Evolutionary conservation across 805 yeast genomes (phyloP), one percentile per base, ranked within the genome.

Genomic region (Nakazawaea holstii): DNA sequence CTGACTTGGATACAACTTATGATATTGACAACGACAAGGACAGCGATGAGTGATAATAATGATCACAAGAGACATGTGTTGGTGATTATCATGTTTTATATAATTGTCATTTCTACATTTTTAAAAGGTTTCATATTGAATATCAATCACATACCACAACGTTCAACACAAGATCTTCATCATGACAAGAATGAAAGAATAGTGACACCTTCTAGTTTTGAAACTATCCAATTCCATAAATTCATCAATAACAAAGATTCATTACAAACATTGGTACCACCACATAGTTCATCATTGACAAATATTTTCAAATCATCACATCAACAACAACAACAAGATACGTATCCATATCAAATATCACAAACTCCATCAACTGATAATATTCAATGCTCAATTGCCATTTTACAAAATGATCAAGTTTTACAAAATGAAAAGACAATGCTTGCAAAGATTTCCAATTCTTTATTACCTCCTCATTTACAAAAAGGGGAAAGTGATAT

Each of bases 401-500:
- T 6, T 3, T 40, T 32, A 35, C 39, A 35, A 13, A 36, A 35
- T n/a, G 39, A 41, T n/a, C 35, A 43, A 15, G 15, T 30, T 6
- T 15, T 48, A 13, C 43, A 17, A n/a, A 38, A 39, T 17, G 52
- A 49, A 29, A 49, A 46, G 33, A 14, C 6, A 13, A 28, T 32
- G n/a, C 13, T 49, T 10, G 29, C 47, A 10, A 9, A 38, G 8
- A 29, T 45, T 15, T 45, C 49, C 28, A 45, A 46, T 27, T 35
- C 49, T 8, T 38, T 49, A 10, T 26, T 49, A 9, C 52, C 52
- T 26, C 52, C 52, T 15, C 39, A 35, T 32, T 39, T 49, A 11
- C 52, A 46, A 36, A 40, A 45, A 24, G 52, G 52, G 3, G 46
- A 49, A n/a, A 49, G 46, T 37, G 45, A 44, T 24, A 46, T 49